A percentile compares a stretch with the other conserved stretches of the same genome.
phyloP scores from a whole-genome alignment of 2,329 filamentous ascomycete genomes.

The Cyanodermella asteris region DNA sequence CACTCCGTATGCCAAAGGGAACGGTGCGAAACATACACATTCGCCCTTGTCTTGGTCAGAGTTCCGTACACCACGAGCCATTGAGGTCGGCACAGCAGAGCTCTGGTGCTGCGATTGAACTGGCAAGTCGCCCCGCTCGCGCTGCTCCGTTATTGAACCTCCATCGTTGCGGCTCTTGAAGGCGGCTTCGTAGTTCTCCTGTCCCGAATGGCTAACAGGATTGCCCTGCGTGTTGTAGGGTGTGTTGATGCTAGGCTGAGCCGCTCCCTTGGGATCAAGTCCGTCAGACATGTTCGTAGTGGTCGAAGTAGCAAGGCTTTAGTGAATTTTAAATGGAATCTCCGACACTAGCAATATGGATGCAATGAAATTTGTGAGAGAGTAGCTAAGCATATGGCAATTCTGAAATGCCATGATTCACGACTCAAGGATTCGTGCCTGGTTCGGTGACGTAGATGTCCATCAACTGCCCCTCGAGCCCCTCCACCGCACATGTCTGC shows the following conservation, averaged over 20 bases:
- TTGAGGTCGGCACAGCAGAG: conserved; percentile 8
- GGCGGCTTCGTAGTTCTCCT: conserved; percentile 9
- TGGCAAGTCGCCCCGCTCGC: conserved; percentile 9
- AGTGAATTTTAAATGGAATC: too few relatives aligned
- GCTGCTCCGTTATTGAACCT: conserved; percentile 8
- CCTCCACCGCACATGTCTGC: too few relatives aligned
- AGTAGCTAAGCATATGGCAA: too few relatives aligned
- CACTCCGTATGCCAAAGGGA: neutral
- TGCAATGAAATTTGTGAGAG: too few relatives aligned
- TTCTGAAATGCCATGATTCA: too few relatives aligned
- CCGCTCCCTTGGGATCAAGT: conserved; percentile 11
- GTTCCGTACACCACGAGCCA: conserved; percentile 9
- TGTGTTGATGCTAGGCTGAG: conserved; percentile 11
- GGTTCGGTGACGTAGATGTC: too few relatives aligned
- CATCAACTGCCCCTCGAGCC: too few relatives aligned
- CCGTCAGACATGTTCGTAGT: too few relatives aligned
- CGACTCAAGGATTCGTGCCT: too few relatives aligned
- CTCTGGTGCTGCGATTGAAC: conserved; percentile 4
- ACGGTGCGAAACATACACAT: conserved; percentile 2
- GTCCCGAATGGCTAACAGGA: conserved; percentile 10
- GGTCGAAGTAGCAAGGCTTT: too few relatives aligned
- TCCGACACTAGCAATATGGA: too few relatives aligned
- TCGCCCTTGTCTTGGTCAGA: conserved; percentile 6
- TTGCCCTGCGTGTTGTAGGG: conserved; percentile 11
- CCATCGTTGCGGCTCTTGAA: conserved; percentile 6